phyloP scores from a whole-genome alignment of 352 stramenopile genomes.

The Pythium dissimile region DNA sequence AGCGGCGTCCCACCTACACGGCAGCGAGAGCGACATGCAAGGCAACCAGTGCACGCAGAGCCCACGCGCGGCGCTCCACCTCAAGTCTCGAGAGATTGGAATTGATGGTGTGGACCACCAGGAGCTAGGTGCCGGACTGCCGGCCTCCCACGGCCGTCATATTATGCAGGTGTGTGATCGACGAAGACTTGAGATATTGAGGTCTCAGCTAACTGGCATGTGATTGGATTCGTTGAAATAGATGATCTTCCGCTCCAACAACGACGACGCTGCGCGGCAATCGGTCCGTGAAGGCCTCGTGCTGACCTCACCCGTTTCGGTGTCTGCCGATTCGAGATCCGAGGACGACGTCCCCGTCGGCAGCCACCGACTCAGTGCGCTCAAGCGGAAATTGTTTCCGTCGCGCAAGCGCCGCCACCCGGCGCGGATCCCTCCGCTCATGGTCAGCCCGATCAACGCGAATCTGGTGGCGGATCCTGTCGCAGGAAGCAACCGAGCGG shows the following conservation, averaged over 20 bases:
- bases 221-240: constrained; percentile 6
- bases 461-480: background rate
- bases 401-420: constrained; percentile 44
- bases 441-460: constrained; percentile 39
- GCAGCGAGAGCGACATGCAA: background rate
- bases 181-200: background rate
- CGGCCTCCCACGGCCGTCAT: background rate
- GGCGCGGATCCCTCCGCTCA: constrained; percentile 34
- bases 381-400: constrained; percentile 61
- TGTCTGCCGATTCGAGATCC: background rate
- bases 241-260: constrained; percentile 48
- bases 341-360: background rate
- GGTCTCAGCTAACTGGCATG: background rate
- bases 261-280: background rate
- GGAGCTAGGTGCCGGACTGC: background rate
- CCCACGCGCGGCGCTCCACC: background rate
- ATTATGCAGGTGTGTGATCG: constrained; percentile 14
- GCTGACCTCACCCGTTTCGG: background rate
- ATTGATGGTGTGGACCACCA: too few relatives aligned
- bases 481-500: background rate
- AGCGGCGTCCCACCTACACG: background rate
- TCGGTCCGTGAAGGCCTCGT: background rate
- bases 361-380: constrained; percentile 33
- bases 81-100: background rate
- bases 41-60: constrained; percentile 1